Conservation (phyloP, 495 filamentous ascomycete species). For the Aspergillus saccharolyticus region DNA sequence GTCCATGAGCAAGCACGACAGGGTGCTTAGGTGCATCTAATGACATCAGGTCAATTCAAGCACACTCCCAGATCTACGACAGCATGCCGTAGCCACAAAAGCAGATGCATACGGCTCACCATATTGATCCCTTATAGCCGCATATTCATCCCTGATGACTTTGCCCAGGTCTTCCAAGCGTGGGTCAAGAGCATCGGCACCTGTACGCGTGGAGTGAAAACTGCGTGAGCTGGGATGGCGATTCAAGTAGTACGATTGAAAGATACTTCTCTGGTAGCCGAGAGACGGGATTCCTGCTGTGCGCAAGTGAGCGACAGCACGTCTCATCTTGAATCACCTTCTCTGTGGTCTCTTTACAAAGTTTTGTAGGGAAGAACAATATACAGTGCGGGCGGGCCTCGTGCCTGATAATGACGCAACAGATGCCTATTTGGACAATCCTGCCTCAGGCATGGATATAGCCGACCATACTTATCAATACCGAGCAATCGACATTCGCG, state of each 20-base stretch:
- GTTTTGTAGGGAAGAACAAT: neutral
- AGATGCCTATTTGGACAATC: neutral
- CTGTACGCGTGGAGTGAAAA: slow-evolving; percentile 11
- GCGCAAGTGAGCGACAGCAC: slow-evolving; percentile 11
- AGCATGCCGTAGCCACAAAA: neutral
- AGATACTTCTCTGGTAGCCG: neutral
- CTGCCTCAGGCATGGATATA: neutral
- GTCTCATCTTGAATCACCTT: slow-evolving; percentile 19
- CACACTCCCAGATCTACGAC: neutral
- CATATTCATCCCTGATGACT: slow-evolving; percentile 74
- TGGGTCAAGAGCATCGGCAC: slow-evolving; percentile 42
- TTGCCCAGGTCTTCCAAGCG: slow-evolving; percentile 58
- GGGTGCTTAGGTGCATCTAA: slow-evolving; percentile 61
- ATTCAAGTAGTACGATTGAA: neutral
- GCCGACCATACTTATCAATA: neutral
- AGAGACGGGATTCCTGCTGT: neutral
- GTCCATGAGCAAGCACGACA: slow-evolving; percentile 81
- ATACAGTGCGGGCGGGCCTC: neutral
- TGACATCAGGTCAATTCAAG: neutral
- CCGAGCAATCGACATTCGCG: neutral
- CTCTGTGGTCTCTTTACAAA: neutral
- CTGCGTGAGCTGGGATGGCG: slow-evolving; percentile 4
- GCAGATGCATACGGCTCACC: slow-evolving; percentile 36
- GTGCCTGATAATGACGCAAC: slow-evolving; percentile 1
- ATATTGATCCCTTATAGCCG: slow-evolving; percentile 63